phyloP scores from a whole-genome alignment of 1,284 basidiomycete genomes.

The Leccinum insolens region DNA sequence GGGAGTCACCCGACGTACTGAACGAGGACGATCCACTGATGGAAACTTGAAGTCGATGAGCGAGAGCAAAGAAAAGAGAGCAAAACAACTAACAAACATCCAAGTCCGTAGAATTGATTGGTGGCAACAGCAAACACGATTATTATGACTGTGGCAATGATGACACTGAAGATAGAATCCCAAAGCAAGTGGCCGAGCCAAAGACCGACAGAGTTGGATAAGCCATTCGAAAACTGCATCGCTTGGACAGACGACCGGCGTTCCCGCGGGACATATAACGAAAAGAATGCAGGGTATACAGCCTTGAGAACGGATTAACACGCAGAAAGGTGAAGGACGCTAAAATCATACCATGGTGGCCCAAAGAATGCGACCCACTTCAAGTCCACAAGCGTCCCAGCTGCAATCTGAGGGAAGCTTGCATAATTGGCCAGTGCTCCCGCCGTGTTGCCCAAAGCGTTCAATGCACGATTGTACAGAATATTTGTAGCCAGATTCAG shows the following conservation, averaged over 20 bases:
- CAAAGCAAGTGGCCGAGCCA: slow-evolving; percentile 83
- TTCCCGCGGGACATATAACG: slow-evolving; percentile 74
- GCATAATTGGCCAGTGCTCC: slow-evolving; percentile 49
- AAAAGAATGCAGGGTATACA: slow-evolving; percentile 80
- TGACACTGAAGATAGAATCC: slow-evolving; percentile 63
- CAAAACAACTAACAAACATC: slow-evolving; percentile 56
- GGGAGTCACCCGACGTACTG: slow-evolving; percentile 65
- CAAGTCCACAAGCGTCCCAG: slow-evolving; percentile 59
- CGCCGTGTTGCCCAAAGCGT: slow-evolving; percentile 42
- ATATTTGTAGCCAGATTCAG: slow-evolving; percentile 72
- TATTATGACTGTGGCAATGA: slow-evolving; percentile 62
- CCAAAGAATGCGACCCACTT: slow-evolving; percentile 71
- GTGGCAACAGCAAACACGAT: slow-evolving; percentile 61
- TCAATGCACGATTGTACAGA: slow-evolving; percentile 61
- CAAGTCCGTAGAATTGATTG: slow-evolving; percentile 72
- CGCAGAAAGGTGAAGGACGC: neutral
- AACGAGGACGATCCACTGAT: slow-evolving; percentile 70
- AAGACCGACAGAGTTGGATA: slow-evolving; percentile 69
- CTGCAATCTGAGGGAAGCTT: slow-evolving; percentile 53
- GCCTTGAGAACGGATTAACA: slow-evolving; percentile 41
- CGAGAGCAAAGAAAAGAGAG: neutral
- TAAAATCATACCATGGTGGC: slow-evolving; percentile 60
- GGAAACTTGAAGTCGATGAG: neutral
- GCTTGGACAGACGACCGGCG: slow-evolving; percentile 71
- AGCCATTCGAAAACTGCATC: slow-evolving; percentile 80